These are phyloP conservation scores for Fusarium setosum DNA, from an alignment of 2,329 filamentous ascomycete species.

Conservation along the genomic window DNA sequence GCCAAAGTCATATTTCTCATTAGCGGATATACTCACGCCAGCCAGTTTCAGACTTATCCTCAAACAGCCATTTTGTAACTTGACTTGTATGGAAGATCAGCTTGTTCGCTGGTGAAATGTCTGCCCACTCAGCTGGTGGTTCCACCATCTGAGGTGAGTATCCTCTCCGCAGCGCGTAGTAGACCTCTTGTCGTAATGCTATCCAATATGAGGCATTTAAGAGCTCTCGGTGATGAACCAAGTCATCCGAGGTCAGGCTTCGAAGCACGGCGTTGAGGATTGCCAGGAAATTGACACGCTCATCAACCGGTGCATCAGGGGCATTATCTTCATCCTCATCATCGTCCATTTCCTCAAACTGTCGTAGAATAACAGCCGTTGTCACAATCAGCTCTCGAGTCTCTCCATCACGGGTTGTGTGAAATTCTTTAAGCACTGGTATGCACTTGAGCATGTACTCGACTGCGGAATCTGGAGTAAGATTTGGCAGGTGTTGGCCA, in stretches of 20 bases:
- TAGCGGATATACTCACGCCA: constrained; percentile 25
- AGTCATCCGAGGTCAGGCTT: constrained; percentile 23
- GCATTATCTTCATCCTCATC: constrained; percentile 24
- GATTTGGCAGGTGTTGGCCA: constrained; percentile 13
- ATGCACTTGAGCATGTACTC: constrained; percentile 41
- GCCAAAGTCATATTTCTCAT: rapidly evolving
- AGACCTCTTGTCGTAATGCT: constrained; percentile 32
- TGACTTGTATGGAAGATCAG: constrained; percentile 34
- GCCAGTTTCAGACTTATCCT: constrained; percentile 21
- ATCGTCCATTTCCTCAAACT: constrained; percentile 37
- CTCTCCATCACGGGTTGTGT: constrained; percentile 26
- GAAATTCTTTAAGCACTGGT: constrained; percentile 27
- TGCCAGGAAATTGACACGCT: constrained; percentile 26
- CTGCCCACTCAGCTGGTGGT: constrained; percentile 23
- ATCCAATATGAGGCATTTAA: constrained; percentile 37
- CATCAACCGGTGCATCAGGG: background rate
- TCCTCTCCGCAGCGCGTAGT: constrained; percentile 25
- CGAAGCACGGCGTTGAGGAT: constrained; percentile 34
- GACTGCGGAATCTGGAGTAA: constrained; percentile 16
- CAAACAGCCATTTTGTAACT: constrained; percentile 31
- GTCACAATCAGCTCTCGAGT: constrained; percentile 30
- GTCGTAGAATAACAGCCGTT: constrained; percentile 22
- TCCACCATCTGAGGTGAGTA: constrained; percentile 36
- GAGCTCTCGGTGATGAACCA: constrained; percentile 13
- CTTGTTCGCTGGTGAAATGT: constrained; percentile 37